Base-by-base conservation (phyloP, 2,329 filamentous ascomycete species). In the Phyllosticta citribraziliensis region DNA sequence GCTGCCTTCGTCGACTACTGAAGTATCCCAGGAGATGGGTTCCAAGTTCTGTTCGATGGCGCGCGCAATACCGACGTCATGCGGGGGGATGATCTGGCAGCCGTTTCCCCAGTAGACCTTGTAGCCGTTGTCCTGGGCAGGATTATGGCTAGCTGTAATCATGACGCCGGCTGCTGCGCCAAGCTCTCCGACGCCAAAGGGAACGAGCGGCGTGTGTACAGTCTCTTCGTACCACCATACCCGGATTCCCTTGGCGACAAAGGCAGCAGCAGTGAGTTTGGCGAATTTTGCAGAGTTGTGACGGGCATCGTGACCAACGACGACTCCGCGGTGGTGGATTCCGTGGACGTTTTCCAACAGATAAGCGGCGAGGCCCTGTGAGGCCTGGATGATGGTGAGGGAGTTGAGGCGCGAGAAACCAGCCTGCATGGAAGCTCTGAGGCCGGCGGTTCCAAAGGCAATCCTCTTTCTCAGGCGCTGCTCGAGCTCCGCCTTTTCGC, bases 101-200 rank as follows among this genome's bases (percentile, higher is more conserved):
- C 84, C 84, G 67, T 86, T 86, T 17, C 75, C 76, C 75, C 82
- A 85, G 72, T 87, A 87, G 9, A 87, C 84, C 72, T 87, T 87
- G 73, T 87, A 87, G 20, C 84, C 84, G 67, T 87, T 87, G 68
- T 87, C 84, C 65, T 80, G 75, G 54, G 82, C 80, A 14, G 84
- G 84, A 65, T 87, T 87, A 70, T 86, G 84, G 67, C 82, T 85
- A 33, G 84, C 84, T 14, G 84, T 87, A 47, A 87, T 79, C 84
- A 87, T 87, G 30, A 87, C 75, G 20, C 84, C 84, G 52, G 82
- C 84, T 3, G 76, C 79, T 33, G 84, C 82, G 47, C 74, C 71
- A 60, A 83, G 75, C 60, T 79, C 71, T 6, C 74, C 76, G 33
- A 87, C 80, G 2, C 80, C 80, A 68, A 85, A 87, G 1, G 84